phyloP scores from a whole-genome alignment of 176 grass and related monocot species.

The Cenchrus fungigraminus region DNA sequence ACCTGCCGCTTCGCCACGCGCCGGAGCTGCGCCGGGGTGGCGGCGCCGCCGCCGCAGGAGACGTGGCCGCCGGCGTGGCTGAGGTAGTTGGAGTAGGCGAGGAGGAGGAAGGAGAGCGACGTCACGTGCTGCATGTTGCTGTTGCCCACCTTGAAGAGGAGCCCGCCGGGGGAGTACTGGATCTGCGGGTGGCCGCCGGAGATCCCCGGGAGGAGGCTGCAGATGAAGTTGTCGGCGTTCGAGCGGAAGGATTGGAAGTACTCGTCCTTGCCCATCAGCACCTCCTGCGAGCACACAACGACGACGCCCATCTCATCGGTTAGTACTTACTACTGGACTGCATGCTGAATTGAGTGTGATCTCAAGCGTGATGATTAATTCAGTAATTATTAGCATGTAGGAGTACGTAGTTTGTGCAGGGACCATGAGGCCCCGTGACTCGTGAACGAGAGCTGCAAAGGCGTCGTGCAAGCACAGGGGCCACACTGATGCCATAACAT shows the following conservation, averaged over 20 bases:
- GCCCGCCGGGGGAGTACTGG: slow-evolving; percentile 85
- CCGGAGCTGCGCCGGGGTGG: slow-evolving; percentile 64
- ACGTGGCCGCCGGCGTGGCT: slow-evolving; percentile 82
- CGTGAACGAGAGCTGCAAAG: too few relatives aligned
- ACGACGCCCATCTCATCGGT: background rate
- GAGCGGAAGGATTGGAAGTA: slow-evolving; percentile 76
- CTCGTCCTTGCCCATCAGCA: slow-evolving; percentile 89
- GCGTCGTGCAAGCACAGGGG: background rate
- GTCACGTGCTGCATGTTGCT: slow-evolving; percentile 99
- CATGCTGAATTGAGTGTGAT: too few relatives aligned
- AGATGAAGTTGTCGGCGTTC: slow-evolving; percentile 96
- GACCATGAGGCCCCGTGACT: background rate
- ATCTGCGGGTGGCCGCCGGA: slow-evolving; percentile 73
- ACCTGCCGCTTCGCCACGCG: slow-evolving; percentile 89
- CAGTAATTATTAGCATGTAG: background rate
- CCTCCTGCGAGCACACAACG: slow-evolving; percentile 52
- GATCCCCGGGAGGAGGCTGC: slow-evolving; percentile 84
- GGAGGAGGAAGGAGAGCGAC: slow-evolving; percentile 84
- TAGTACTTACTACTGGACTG: background rate
- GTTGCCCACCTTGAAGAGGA: slow-evolving; percentile 84
- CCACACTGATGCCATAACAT: slow-evolving; percentile 27
- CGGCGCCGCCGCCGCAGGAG: slow-evolving; percentile 51
- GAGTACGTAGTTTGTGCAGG: background rate
- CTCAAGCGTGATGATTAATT: background rate
- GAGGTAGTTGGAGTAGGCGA: slow-evolving; percentile 89